Percentiles rank a stretch among this genome's conserved stretches.
Conservation (phyloP, 805 yeast genomes). For the Kuraishia cidri region DNA sequence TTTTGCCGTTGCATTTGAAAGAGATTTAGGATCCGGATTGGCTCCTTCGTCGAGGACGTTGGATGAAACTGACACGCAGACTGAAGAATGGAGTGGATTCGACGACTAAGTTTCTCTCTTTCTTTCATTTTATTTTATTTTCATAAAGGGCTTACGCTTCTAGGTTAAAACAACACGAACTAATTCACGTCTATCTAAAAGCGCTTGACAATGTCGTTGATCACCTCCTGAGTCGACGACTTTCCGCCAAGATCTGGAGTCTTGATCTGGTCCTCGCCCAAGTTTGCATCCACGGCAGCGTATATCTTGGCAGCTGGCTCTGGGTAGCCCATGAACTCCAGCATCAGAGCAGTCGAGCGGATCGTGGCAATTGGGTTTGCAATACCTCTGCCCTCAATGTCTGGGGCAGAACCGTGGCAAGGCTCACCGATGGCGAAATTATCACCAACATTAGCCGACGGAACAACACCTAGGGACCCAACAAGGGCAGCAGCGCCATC, state of each 20-base stretch:
- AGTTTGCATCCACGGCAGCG: constrained; percentile 89
- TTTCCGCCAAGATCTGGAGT: constrained; percentile 97
- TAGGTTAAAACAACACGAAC: not conserved
- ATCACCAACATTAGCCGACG: constrained; percentile 97
- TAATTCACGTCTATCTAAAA: constrained; percentile 16
- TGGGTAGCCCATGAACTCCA: constrained; percentile 90
- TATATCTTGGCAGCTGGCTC: constrained; percentile 89
- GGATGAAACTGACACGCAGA: not conserved
- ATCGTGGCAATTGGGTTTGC: constrained; percentile 97
- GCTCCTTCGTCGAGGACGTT: not conserved
- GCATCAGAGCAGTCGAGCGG: constrained; percentile 94
- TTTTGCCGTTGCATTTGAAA: constrained; percentile 87
- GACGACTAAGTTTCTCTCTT: constrained; percentile 13
- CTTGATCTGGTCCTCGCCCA: constrained; percentile 65
- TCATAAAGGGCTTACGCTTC: too few relatives aligned
- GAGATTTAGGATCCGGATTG: constrained; percentile 17
- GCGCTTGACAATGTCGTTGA: constrained; percentile 67
- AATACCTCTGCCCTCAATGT: constrained; percentile 91
- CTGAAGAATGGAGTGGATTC: constrained; percentile 27
- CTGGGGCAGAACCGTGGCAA: constrained; percentile 99
- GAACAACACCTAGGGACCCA: constrained; percentile 96
- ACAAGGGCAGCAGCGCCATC: constrained; percentile 98
- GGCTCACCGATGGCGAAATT: constrained; percentile 97
- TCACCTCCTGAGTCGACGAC: constrained; percentile 79
- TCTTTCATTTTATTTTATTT: not conserved